These are phyloP conservation scores for Wickerhamiella infanticola DNA, from an alignment of 1,139 yeast genomes.

Conservation along the genomic window DNA sequence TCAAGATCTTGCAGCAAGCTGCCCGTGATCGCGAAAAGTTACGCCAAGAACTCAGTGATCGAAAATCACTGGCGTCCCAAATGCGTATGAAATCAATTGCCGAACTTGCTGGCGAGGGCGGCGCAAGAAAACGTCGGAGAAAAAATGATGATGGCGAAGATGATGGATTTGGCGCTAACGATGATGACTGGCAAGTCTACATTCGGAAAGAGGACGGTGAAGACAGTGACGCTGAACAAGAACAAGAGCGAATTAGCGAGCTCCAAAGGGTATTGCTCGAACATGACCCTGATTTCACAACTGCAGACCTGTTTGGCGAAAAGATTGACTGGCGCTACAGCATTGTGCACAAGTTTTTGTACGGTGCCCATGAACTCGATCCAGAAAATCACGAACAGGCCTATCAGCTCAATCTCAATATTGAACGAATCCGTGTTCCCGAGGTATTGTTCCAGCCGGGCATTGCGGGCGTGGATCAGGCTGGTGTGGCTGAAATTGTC, in stretches of 20 bases:
- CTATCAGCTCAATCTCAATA: constrained; percentile 78
- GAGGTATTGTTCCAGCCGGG: constrained; percentile 89
- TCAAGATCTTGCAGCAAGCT: constrained; percentile 39
- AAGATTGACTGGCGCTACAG: constrained; percentile 70
- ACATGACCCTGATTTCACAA: constrained; percentile 69
- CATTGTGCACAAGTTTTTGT: constrained; percentile 62
- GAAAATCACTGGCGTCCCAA: constrained; percentile 86
- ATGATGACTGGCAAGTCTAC: constrained; percentile 89
- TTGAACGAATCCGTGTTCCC: constrained; percentile 84
- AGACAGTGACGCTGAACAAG: constrained; percentile 56
- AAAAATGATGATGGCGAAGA: constrained; percentile 66
- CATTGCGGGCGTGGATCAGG: constrained; percentile 91
- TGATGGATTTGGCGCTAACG: constrained; percentile 91
- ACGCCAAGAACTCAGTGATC: constrained; percentile 64
- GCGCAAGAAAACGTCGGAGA: constrained; percentile 17
- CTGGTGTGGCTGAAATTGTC: constrained; percentile 68
- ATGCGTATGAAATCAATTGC: constrained; percentile 87
- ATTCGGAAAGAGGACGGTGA: constrained; percentile 69
- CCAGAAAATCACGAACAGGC: constrained; percentile 51
- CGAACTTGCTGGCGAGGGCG: constrained; percentile 64
- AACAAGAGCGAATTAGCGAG: constrained; percentile 29
- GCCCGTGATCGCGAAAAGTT: constrained; percentile 56
- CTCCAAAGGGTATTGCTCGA: constrained; percentile 64
- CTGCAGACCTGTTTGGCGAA: constrained; percentile 64
- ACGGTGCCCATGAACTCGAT: constrained; percentile 72